phyloP scores from a whole-genome alignment of 768 basidiomycete species.

The Lanmaoa pseudosensibilis region DNA sequence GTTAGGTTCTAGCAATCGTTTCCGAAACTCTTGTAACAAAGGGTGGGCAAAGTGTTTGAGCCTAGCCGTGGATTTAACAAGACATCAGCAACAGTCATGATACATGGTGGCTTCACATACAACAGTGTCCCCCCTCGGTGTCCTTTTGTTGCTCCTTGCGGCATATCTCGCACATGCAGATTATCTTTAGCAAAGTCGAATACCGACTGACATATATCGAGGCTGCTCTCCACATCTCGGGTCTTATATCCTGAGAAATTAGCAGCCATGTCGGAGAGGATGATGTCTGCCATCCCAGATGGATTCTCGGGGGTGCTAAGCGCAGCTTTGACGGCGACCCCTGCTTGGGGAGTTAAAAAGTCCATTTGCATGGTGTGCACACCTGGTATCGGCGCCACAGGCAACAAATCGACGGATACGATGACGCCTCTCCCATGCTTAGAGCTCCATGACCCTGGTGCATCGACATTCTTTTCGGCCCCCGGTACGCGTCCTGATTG shows the following conservation, averaged over 20 bases:
- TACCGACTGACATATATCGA: conserved; percentile 75
- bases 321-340: conserved; percentile 42
- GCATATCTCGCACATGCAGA: conserved; percentile 48
- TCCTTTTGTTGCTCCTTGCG: conserved; percentile 43
- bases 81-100: background rate
- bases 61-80: conserved; percentile 38
- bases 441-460: conserved; percentile 26
- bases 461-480: background rate
- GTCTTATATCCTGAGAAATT: conserved; percentile 72
- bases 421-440: conserved; percentile 40
- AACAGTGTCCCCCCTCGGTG: conserved; percentile 43
- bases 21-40: conserved; percentile 61
- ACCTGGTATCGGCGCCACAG: conserved; percentile 68
- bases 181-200: conserved; percentile 62
- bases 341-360: conserved; percentile 63
- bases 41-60: conserved; percentile 88
- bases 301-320: conserved; percentile 33
- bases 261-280: conserved; percentile 89
- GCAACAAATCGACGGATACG: conserved; percentile 79
- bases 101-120: conserved; percentile 38
- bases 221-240: conserved; percentile 64
- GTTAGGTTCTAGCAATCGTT: conserved; percentile 51
- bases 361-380: conserved; percentile 75
- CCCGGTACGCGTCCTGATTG: background rate
- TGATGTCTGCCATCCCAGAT: conserved; percentile 63